Evolutionary conservation across 2,329 filamentous ascomycete genomes (phyloP).

Genomic region (Hypoxylon sp.): DNA sequence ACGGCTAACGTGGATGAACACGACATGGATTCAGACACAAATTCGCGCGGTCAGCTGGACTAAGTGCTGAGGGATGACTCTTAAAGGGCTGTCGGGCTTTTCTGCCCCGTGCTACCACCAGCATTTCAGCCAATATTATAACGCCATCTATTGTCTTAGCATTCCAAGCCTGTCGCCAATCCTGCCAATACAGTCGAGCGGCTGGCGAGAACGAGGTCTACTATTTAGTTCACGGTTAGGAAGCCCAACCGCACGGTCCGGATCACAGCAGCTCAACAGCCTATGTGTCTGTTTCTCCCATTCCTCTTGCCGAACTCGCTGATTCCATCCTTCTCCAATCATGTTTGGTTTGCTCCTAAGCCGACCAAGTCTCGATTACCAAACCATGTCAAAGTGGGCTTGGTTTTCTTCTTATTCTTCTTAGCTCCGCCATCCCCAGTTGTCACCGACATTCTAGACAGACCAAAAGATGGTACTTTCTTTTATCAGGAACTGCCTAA

Average conservation of each 20-base stretch:
- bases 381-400: constrained; percentile 17
- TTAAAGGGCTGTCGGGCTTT: constrained; percentile 22
- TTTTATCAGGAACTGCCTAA: constrained; percentile 11
- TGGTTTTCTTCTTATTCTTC: constrained; percentile 6
- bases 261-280: constrained; percentile 28
- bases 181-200: constrained; percentile 12
- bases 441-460: constrained; percentile 30
- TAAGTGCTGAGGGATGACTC: constrained; percentile 7
- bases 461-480: constrained; percentile 8
- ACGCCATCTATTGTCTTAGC: constrained; percentile 28
- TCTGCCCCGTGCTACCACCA: constrained; percentile 17
- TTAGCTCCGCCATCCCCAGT: constrained; percentile 12
- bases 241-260: constrained; percentile 25
- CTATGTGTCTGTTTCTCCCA: constrained; percentile 30
- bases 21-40: constrained; percentile 15
- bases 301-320: constrained; percentile 1
- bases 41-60: constrained; percentile 20
- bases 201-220: constrained; percentile 23
- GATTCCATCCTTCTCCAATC: constrained; percentile 3
- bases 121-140: constrained; percentile 28
- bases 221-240: constrained; percentile 24
- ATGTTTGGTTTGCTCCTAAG: constrained; percentile 5
- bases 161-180: constrained; percentile 16
- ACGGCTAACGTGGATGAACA: constrained; percentile 10
- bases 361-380: constrained; percentile 3